Conservation (phyloP, 2,329 filamentous ascomycete species). For the Apiospora kogelbergensis region DNA sequence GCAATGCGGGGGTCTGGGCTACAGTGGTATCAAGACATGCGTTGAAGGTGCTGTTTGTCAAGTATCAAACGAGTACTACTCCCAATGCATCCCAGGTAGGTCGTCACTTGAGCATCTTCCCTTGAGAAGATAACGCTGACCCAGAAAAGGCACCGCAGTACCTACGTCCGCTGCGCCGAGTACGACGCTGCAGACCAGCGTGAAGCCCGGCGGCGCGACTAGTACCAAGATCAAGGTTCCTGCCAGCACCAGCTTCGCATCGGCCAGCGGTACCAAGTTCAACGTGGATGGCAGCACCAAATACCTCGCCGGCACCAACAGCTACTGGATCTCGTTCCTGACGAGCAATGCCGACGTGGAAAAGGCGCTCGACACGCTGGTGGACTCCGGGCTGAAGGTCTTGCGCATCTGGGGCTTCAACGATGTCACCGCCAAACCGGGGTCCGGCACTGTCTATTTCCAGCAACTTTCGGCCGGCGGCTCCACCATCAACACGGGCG, state of each 20-base stretch:
- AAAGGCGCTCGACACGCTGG: constrained; percentile 46
- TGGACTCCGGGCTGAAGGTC: constrained; percentile 53
- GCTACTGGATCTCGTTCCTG: constrained; percentile 53
- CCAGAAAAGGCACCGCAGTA: constrained; percentile 5
- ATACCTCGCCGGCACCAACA: constrained; percentile 53
- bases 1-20: constrained; percentile 36
- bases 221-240: constrained; percentile 13
- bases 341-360: constrained; percentile 55
- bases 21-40: constrained; percentile 32
- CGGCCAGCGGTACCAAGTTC: constrained; percentile 31
- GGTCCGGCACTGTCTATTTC: constrained; percentile 46
- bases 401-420: constrained; percentile 65
- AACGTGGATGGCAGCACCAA: constrained; percentile 41
- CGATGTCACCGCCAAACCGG: constrained; percentile 47
- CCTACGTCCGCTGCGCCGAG: not conserved
- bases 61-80: constrained; percentile 33
- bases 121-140: not conserved
- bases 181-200: constrained; percentile 11
- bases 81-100: constrained; percentile 34
- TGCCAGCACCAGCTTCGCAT: constrained; percentile 22
- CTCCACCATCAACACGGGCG: constrained; percentile 62
- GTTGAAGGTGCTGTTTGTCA: constrained; percentile 29
- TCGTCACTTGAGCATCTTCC: not conserved
- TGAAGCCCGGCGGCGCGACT: constrained; percentile 18
- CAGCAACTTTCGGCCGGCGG: constrained; percentile 51